phyloP scores from a whole-genome alignment of 257 asterid species.

The Nicotiana tomentosiformis region DNA sequence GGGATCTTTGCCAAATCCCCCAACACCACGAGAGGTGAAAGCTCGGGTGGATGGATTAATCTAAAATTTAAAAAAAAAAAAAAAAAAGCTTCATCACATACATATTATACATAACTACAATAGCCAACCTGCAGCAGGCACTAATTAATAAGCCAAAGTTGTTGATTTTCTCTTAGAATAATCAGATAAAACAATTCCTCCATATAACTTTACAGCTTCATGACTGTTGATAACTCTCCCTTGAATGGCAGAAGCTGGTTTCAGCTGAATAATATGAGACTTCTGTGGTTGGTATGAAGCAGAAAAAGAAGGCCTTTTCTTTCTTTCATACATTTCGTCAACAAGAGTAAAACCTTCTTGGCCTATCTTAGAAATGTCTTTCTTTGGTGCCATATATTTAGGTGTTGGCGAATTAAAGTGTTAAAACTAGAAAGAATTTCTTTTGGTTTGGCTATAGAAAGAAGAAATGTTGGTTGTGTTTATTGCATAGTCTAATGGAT shows the following conservation, averaged over 20 bases:
- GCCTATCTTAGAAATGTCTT: conserved; percentile 19
- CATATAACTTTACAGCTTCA: conserved; percentile 23
- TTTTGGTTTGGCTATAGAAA: background rate
- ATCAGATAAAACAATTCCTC: conserved; percentile 17
- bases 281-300: conserved; percentile 20
- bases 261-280: conserved; percentile 21
- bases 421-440: background rate
- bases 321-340: conserved; percentile 14
- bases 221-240: conserved; percentile 7
- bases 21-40: no score
- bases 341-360: conserved; percentile 21
- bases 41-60: no score
- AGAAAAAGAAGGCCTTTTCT: background rate
- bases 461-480: background rate
- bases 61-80: no score
- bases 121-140: background rate
- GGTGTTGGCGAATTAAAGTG: no score
- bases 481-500: background rate
- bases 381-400: conserved; percentile 32
- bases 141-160: conserved; percentile 30
- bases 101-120: background rate
- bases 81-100: background rate
- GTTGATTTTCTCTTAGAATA: conserved; percentile 23
- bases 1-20: no score
- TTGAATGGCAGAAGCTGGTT: conserved; percentile 11